Conservation (phyloP, 2,329 filamentous ascomycete species). For the Nigrograna mackinnonii region DNA sequence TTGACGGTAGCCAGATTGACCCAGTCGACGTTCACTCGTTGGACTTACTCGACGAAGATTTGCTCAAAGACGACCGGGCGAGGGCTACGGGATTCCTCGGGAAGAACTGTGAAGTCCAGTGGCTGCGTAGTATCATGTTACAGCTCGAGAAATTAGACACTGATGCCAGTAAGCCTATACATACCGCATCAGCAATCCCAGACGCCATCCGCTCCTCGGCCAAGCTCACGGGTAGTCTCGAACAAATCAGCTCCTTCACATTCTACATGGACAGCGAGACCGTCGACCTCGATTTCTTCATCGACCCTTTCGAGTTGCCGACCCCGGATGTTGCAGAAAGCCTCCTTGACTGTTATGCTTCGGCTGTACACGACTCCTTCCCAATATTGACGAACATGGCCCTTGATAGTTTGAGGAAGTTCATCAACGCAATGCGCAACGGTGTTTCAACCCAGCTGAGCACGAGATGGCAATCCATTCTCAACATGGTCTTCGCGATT, state of each 20-base stretch:
- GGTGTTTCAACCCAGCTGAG: constrained; percentile 20
- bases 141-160: constrained; percentile 20
- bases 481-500: constrained; percentile 49
- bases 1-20: constrained; percentile 4
- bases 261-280: constrained; percentile 38
- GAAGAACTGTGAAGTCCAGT: constrained; percentile 35
- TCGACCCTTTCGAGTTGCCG: constrained; percentile 38
- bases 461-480: constrained; percentile 40
- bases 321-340: constrained; percentile 30
- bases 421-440: constrained; percentile 24
- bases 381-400: constrained; percentile 38
- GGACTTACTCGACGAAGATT: constrained; percentile 31
- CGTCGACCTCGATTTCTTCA: constrained; percentile 27
- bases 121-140: constrained; percentile 30
- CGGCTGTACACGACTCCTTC: constrained; percentile 42
- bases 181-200: background rate
- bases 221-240: constrained; percentile 11
- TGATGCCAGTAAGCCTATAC: constrained; percentile 6
- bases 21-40: no score
- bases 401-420: constrained; percentile 41
- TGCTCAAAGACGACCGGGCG: constrained; percentile 24
- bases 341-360: constrained; percentile 41
- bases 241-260: constrained; percentile 33
- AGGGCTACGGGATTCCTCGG: constrained; percentile 39
- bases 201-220: constrained; percentile 7